Conservation (phyloP, 1,284 basidiomycete genomes). For the Schizopora paradoxa region DNA sequence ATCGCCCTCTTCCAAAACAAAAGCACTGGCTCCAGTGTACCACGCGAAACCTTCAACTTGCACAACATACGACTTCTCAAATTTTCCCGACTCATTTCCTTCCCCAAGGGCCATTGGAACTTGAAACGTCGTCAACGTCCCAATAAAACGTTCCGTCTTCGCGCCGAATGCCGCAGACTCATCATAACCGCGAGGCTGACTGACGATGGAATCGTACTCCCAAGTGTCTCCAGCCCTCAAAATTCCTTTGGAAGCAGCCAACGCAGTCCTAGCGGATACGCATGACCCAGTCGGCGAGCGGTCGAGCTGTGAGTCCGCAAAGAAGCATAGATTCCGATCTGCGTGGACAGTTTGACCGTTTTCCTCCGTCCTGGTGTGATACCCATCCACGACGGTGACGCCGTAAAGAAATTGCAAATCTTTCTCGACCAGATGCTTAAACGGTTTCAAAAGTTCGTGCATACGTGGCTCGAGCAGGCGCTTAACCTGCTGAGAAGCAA, state of each 20-base stretch:
- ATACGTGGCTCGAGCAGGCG: constrained; percentile 20
- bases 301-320: constrained; percentile 39
- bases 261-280: constrained; percentile 36
- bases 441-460: constrained; percentile 20
- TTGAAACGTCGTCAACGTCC: neutral
- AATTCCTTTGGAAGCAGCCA: constrained; percentile 31
- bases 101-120: neutral
- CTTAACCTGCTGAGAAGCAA: constrained; percentile 29
- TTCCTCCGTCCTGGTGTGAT: neutral
- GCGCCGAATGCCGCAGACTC: constrained; percentile 28
- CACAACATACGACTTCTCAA: neutral
- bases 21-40: neutral
- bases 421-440: constrained; percentile 29
- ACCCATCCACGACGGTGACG: constrained; percentile 33
- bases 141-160: constrained; percentile 21
- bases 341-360: constrained; percentile 15
- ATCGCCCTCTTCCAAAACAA: constrained; percentile 1
- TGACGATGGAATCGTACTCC: constrained; percentile 33
- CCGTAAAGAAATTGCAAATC: constrained; percentile 36
- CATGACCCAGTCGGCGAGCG: constrained; percentile 39
- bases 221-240: constrained; percentile 27
- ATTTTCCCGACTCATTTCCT: too few species aligned
- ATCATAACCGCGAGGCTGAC: constrained; percentile 2
- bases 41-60: constrained; percentile 2
- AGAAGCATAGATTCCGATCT: constrained; percentile 34